Base-by-base conservation (phyloP, 2,329 filamentous ascomycete species). In the Passalora sequoiae region DNA sequence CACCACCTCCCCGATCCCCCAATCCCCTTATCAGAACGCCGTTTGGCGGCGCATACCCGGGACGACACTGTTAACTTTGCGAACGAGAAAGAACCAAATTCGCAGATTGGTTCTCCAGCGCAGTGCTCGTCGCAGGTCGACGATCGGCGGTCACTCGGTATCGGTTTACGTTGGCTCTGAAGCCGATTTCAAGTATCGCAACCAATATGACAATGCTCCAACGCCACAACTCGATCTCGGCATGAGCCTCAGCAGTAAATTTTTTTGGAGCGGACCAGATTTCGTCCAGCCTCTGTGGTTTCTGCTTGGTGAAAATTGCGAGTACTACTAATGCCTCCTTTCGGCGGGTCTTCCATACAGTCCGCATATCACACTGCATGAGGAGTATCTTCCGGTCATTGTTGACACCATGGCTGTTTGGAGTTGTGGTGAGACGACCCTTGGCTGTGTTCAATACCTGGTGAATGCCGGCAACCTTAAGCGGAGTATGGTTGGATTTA, bases 341-440 rank as follows among this genome's bases (percentile, higher is more conserved):
- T 33, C 30, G 69, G 69, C 2, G 12, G 60, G 69, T 55, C 66
- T 66, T 12, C 53, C 64, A 7, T 74, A 74, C 41, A 64, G 66
- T 35, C 71, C 67, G 6, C 70, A 65, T 3, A 66, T 76, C n/a
- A 76, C 73, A 0, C 49, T 64, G 0, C 68, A 74, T 43, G 63
- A 64, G 1, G 74, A 78, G 57, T 67, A 69, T 33, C 57, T 81
- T 24, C 80, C 79, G 0, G 78, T 83, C 0, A 72, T 75, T 1
- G 70, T 81, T 0, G 69, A 78, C 47, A 64, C 82, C 15, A 63
- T 82, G 62, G 78, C 70, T 0, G 74, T 76, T 1, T 74, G 72
- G 50, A 78, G 78, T 0, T 83, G 80, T 49, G 80, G 83, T 60
- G 74, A 75, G 0, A 68, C 81, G 65, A 54, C 82, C 19, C 75